Conservation (phyloP, 1,139 yeast genomes). For the Kurtzmaniella quercitrusa region DNA sequence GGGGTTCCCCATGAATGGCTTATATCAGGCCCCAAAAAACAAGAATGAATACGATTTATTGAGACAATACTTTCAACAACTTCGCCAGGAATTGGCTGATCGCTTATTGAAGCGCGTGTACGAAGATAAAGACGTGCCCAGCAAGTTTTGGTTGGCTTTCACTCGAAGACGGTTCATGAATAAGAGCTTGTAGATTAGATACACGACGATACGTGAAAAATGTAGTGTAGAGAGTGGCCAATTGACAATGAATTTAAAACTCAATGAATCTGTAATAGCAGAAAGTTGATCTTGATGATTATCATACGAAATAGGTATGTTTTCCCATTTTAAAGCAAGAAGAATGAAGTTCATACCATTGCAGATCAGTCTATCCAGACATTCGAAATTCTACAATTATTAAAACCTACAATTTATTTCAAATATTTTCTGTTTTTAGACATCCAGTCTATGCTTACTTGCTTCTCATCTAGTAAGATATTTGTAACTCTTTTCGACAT, state of each 20-base stretch:
- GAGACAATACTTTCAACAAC: constrained; percentile 79
- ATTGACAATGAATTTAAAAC: too few species aligned
- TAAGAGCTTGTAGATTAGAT: constrained; percentile 46
- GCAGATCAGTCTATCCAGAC: too few species aligned
- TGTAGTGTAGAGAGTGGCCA: neutral
- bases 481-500: too few species aligned
- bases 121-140: constrained; percentile 53
- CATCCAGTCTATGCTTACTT: too few species aligned
- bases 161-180: constrained; percentile 95
- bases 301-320: too few species aligned
- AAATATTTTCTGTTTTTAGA: too few species aligned
- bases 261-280: too few species aligned
- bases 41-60: constrained; percentile 75
- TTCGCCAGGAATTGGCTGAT: constrained; percentile 89
- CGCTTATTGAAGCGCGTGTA: constrained; percentile 76
- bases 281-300: too few species aligned
- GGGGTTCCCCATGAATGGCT: constrained; percentile 84
- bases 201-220: neutral
- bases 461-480: too few species aligned
- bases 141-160: constrained; percentile 93
- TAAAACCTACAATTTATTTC: neutral
- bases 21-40: constrained; percentile 74
- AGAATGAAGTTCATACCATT: too few species aligned
- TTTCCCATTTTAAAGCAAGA: too few species aligned
- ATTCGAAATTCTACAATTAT: too few species aligned